A percentile compares a stretch with the other conserved stretches of the same genome.
These are phyloP conservation scores for Candida chauliodis DNA, from an alignment of 805 yeast genomes.

Conservation along the genomic window DNA sequence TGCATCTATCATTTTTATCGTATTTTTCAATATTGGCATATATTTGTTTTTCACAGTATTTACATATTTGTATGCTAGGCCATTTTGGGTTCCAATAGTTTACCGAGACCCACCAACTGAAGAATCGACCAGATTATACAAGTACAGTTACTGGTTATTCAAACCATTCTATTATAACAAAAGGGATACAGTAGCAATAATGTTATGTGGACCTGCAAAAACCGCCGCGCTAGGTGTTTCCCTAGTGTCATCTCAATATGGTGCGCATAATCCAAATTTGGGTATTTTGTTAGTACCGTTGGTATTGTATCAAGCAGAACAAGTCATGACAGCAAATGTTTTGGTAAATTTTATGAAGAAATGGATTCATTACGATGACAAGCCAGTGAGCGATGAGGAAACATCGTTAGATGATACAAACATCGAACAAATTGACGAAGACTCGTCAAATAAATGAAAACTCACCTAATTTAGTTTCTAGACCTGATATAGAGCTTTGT, in stretches of 20 bases:
- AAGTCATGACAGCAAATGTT: conserved; percentile 76
- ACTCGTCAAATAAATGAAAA: conserved; percentile 24
- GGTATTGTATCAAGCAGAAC: conserved; percentile 84
- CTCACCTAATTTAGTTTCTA: conserved; percentile 57
- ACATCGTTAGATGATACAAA: conserved; percentile 5
- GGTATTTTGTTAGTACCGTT: conserved; percentile 77
- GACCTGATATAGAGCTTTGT: conserved; percentile 40
- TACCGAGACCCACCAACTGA: conserved; percentile 48
- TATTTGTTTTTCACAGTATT: conserved; percentile 72
- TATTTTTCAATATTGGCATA: conserved; percentile 78
- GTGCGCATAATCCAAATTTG: conserved; percentile 52
- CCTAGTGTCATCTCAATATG: conserved; percentile 75
- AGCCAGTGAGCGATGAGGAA: conserved; percentile 12
- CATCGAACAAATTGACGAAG: background rate
- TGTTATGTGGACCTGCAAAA: conserved; percentile 91
- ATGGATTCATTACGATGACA: conserved; percentile 55
- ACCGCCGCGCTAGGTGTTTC: conserved; percentile 92
- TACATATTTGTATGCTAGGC: conserved; percentile 60
- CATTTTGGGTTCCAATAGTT: conserved; percentile 42
- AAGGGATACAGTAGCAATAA: conserved; percentile 69
- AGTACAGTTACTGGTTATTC: conserved; percentile 38
- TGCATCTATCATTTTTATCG: conserved; percentile 67
- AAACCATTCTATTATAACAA: conserved; percentile 69
- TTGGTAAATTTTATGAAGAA: conserved; percentile 61
- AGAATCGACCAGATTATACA: conserved; percentile 44